phyloP scores from a whole-genome alignment of 345 rosid genomes.

The Durio zibethinus region DNA sequence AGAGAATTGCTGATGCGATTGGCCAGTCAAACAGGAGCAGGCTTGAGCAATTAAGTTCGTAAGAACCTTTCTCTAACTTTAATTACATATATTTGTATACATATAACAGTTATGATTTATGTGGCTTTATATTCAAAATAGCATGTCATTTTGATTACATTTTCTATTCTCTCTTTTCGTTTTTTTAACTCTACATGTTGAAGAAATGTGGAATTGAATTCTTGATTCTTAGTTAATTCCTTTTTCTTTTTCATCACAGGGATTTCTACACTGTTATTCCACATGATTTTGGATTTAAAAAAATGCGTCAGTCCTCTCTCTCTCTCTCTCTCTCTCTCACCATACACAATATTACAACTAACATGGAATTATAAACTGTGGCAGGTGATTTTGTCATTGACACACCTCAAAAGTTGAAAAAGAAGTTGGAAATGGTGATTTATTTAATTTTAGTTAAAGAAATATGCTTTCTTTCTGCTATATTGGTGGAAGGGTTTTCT shows the following conservation, averaged over 20 bases:
- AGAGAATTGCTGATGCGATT: constrained; percentile 61
- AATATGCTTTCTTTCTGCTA: constrained; percentile 8
- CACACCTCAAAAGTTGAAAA: constrained; percentile 78
- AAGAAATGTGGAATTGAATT: constrained; percentile 3
- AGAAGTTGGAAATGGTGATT: constrained; percentile 82
- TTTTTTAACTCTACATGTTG: neutral
- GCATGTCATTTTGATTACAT: neutral
- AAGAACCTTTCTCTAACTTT: constrained; percentile 21
- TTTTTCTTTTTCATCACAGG: constrained; percentile 38
- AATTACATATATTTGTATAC: neutral
- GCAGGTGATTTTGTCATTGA: constrained; percentile 87
- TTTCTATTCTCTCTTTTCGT: neutral
- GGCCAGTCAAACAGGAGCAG: constrained; percentile 40
- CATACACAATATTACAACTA: neutral
- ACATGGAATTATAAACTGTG: constrained; percentile 24
- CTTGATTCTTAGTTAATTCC: neutral
- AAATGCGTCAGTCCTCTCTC: constrained; percentile 67
- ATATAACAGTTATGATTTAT: neutral
- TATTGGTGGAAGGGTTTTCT: neutral
- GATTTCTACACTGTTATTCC: constrained; percentile 91
- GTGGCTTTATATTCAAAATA: neutral
- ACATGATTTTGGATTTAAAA: constrained; percentile 83
- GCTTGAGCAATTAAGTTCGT: constrained; percentile 84
- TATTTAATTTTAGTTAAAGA: constrained; percentile 4
- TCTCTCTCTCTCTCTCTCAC: constrained; percentile 8